Evolutionary conservation across 129 eudicot species (phyloP), one percentile per base, ranked within the genome.

Genomic region (Tanacetum coccineum): DNA sequence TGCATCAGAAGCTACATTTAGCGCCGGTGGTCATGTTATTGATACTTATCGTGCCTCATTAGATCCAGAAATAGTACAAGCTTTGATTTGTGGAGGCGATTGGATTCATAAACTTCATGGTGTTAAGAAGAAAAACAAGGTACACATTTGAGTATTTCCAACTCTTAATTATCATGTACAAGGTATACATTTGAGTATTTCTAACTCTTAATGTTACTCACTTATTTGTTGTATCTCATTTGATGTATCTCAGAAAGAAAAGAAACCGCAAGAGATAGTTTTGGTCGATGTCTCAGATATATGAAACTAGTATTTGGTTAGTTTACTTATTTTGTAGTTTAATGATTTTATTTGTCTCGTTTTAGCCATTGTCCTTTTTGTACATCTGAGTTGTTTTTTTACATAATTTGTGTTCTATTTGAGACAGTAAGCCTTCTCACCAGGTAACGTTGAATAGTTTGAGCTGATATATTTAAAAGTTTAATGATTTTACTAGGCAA

Each of bases 1-100:
- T 13, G 55, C 71, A 17, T 64, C 50, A 0, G 59, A 73, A 42
- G 53, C 78, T 3, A 52, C 59, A 19, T 72, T 61, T 62, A 72
- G 76, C 42, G 66, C 19, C 14, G 50, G 71, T 8, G 66, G 64
- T 52, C 44, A 32, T 28, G 66, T 46, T 13, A 28, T 61, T 28
- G 66, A 28, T 14, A 30, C 47, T 4, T 39, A 61, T n/a, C 48
- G 47, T 25, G 66, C 47, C 22, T 30, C 47, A 2, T 61, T 61
- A 4, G 15, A 61, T 14, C 66, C 47, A 1, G 14, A 61, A 28
- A 61, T 48, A 2, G 22, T 61, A 39, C 21, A 61, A 61, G 25
- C 25, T 18, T 56, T 56, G 61, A 20, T 56, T 8, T 22, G 61
- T 56, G 20, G 56, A 13, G 56, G 56, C 5, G 63, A 58, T 58